These are phyloP conservation scores for Jasminum sambac DNA, from an alignment of 257 asterid genomes.

Conservation along the genomic window DNA sequence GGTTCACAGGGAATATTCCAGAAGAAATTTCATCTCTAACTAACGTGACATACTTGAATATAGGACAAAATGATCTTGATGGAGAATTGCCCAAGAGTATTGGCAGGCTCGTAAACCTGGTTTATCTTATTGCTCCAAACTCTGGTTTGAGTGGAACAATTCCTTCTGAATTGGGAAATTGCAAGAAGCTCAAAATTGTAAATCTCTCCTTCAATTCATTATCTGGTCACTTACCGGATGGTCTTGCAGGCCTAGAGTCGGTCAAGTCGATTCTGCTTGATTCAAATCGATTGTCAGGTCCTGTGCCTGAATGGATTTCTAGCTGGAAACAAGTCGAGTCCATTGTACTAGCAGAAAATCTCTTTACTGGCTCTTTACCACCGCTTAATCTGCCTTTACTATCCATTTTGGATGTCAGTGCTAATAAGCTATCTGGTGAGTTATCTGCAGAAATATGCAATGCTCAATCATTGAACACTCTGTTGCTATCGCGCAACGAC, in stretches of 20 bases:
- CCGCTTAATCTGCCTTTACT: constrained; percentile 53
- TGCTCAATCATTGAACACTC: constrained; percentile 40
- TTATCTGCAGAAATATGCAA: constrained; percentile 54
- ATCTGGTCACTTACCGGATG: constrained; percentile 52
- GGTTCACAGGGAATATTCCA: constrained; percentile 52
- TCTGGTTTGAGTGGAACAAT: constrained; percentile 59
- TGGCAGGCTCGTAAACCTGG: constrained; percentile 49
- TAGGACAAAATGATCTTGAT: constrained; percentile 53
- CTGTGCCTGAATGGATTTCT: constrained; percentile 71
- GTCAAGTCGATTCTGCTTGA: constrained; percentile 48
- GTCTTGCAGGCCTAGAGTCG: constrained; percentile 52
- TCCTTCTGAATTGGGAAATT: constrained; percentile 59
- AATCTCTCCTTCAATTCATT: constrained; percentile 63
- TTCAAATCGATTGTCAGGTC: constrained; percentile 62
- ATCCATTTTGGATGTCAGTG: constrained; percentile 48
- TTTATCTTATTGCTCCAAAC: constrained; percentile 47
- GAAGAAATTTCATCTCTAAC: constrained; percentile 45
- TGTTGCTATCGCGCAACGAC: constrained; percentile 51
- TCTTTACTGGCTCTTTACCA: constrained; percentile 56
- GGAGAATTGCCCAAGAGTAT: constrained; percentile 59
- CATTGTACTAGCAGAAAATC: constrained; percentile 52
- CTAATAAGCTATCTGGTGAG: constrained; percentile 62
- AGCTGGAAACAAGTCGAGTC: constrained; percentile 56
- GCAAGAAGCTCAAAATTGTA: constrained; percentile 47
- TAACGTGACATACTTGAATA: constrained; percentile 50